Base-by-base conservation (phyloP, 1,284 basidiomycete genomes). In the Earliella scabrosa region DNA sequence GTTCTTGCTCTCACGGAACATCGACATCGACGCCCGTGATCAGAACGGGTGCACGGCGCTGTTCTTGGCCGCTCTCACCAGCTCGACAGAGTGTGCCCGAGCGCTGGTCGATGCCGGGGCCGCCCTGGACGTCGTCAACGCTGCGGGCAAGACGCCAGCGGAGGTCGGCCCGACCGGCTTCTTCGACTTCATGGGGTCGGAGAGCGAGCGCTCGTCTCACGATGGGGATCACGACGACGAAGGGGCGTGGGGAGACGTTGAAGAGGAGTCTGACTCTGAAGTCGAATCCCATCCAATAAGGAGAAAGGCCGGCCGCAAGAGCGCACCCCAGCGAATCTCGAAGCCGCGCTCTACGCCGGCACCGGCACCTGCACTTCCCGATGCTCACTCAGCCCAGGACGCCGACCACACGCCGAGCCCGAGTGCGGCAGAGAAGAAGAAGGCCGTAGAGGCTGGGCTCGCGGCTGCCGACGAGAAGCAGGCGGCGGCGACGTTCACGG, bases 21-120 rank as follows among this genome's bases (percentile, higher is more conserved):
- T 89, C 29, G 92, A 95, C 64, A 65, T 95, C 44, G 93, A 98
- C 69, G 82, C 83, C 2, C 87, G 93, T 53, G 97, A 99, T 73
- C 80, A 83, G 58, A 97, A 95, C 69, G 97, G 97, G 6, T 95
- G 83, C 68, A 98, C 96, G 0, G 86, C 97, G 0, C 76, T 98
- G 34, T 93, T 97, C 70, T 90, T 97, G 68, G 92, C 95, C 14
- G 90, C 87, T 0, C 75, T 96, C 39, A 80, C 80, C 18, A 83
- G 83, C 23, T 87, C 90, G 20, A 74, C 78, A 41, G 79, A 82
- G 10, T 94, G 93, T 68, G 83, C 86, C 0, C 77, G 81, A 36
- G 73, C 88, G 4, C 78, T 99, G 27, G 68, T 97, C 14, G 77
- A 83, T 14, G 91, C 87, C 26, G 94, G 94, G 14, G 96, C 96